Conservation (phyloP, 2,329 filamentous ascomycete species). For the Hymenotorrendiella dingleyae region DNA sequence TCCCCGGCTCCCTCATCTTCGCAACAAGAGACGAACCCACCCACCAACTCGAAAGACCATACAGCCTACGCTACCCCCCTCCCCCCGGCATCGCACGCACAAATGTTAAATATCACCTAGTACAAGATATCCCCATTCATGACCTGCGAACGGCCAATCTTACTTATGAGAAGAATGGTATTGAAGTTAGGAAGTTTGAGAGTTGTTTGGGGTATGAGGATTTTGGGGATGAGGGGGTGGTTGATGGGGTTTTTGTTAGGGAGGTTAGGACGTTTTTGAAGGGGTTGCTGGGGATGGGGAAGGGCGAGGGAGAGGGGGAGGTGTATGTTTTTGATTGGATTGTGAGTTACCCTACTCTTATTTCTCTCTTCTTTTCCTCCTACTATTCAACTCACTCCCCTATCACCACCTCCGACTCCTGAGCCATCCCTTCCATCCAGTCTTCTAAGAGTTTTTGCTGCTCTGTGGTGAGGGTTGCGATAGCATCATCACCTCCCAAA, state of each 20-base stretch:
- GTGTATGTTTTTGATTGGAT: not conserved
- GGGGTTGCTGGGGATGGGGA: not conserved
- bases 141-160: not conserved
- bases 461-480: no score
- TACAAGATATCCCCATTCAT: not conserved
- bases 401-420: no score
- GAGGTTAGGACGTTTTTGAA: not conserved
- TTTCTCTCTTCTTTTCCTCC: no score
- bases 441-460: no score
- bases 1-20: no score
- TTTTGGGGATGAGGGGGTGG: constrained; percentile 1
- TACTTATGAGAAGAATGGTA: not conserved
- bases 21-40: not conserved
- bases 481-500: no score
- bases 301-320: not conserved
- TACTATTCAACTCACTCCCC: not conserved
- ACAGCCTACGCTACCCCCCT: not conserved
- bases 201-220: not conserved
- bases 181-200: not conserved
- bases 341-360: not conserved
- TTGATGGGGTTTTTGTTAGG: not conserved
- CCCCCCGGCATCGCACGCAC: not conserved
- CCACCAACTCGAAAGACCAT: not conserved
- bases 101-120: not conserved
- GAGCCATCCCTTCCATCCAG: no score